Evolutionary conservation across 192 early-diverging fungal species (phyloP), one percentile per base, ranked within the genome.

Genomic region (Radiomyces spectabilis): DNA sequence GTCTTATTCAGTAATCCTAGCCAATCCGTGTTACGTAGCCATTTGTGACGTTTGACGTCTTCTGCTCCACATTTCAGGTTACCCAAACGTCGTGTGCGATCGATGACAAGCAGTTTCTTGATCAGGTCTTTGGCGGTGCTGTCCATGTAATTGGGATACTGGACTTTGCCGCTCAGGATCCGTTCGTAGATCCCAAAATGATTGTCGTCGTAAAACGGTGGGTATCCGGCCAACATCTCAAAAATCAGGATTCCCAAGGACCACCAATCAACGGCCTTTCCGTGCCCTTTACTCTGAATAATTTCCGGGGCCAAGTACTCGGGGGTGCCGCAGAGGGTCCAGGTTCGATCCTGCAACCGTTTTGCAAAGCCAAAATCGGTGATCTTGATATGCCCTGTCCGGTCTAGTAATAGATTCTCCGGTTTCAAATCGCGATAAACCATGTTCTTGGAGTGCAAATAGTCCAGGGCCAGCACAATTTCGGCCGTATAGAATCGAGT

Each of bases 281-380:
- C 85, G 59, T 93, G 88, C 21, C 88, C 88, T 66, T 86, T 88
- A 52, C 79, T 79, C 65, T 89, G 84, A 57, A 93, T 92, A 45
- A 93, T 91, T 68, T 81, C 82, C 16, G 91, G 91, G 18, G 91
- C 91, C 21, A 93, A 72, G 63, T 93, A 93, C 68, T 91, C 91
- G 32, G 86, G 87, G 26, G 91, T 93, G 4, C 91, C 91, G 19
- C 90, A 92, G 47, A 92, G 65, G 34, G 90, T 92, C 88, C 88
- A 92, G 19, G 90, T 92, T 75, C 90, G 25, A 27, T 51, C 59
- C 2, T 29, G 12, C 21, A 61, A 41, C 31, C 80, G 81, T 70
- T 93, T 93, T 27, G 89, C 87, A 74, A 93, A 92, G 10, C 89
- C 91, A 77, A 93, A 93, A 73, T 93, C 89, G 2, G 89, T 84